Base-by-base conservation (phyloP, 345 rosid species). In the Lepidium didymum region DNA sequence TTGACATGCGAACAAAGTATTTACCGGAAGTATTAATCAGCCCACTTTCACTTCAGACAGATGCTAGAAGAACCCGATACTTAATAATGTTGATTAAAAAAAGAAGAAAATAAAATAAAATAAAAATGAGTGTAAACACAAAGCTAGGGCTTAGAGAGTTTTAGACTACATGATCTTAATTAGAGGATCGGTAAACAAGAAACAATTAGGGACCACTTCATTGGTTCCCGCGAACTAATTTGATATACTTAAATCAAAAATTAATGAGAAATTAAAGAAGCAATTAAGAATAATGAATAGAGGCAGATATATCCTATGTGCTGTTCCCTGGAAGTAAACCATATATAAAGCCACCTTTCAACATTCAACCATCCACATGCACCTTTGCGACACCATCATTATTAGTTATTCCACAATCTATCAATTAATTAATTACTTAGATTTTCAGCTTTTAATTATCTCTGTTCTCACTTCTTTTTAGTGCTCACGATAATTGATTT, bases 301-400 rank as follows among this genome's bases (percentile, higher is more conserved):
- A 65, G 64, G 53, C 33, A 37, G 53, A 74, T 58, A 74, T 58
- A 43, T 70, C 35, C 60, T 68, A 63, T 72, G 75, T 69, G 79
- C 53, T 73, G 64, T 69, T 54, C 67, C 81, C 69, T 62, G 72
- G 19, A 59, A 74, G 64, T 63, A 73, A 68, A 69, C 76, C 61
- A 68, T n/a, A n/a, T n/a, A n/a, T 67, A 62, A 43, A 52, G 55
- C 68, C 68, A 76, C 64, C 63, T 76, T 81, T 37, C 50, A 81
- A 78, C 75, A 77, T 73, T 72, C 53, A 67, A 69, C 70, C 55
- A 56, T 64, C 56, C 78, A 80, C 75, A 73, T 74, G 78, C 83
- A 78, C 75, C 76, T 78, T 78, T 75, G 64, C 73, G 78, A 59
- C 57, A 53, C 72, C 71, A 81, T 77, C 75, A 82, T 84, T 67